These are phyloP conservation scores for Pyrus bretschneideri DNA, from an alignment of 306 rosid genomes.

Conservation along the genomic window DNA sequence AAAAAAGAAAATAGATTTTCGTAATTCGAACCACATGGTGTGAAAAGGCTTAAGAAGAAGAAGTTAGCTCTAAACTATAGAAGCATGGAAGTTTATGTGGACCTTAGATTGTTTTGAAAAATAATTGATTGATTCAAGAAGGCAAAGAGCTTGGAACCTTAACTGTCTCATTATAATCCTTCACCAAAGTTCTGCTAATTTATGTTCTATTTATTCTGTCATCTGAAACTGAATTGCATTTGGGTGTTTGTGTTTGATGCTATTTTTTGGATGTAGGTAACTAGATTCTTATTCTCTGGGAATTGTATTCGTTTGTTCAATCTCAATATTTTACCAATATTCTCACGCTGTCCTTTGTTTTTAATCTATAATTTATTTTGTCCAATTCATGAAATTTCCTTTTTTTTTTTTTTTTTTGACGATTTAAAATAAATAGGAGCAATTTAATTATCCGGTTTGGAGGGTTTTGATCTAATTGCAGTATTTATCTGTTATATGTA, in stretches of 20 bases:
- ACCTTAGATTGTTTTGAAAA: too few species aligned
- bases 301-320: background rate
- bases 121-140: too few species aligned
- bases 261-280: background rate
- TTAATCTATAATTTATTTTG: background rate
- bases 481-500: background rate
- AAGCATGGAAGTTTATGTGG: too few species aligned
- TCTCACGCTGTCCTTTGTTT: background rate
- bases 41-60: too few species aligned
- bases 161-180: background rate
- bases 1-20: too few species aligned
- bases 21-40: too few species aligned
- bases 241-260: background rate
- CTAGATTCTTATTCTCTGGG: background rate
- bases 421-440: background rate
- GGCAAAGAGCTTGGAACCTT: too few species aligned
- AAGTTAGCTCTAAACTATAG: too few species aligned
- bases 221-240: background rate
- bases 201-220: background rate
- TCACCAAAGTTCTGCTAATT: constrained; percentile 3
- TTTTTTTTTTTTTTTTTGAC: background rate
- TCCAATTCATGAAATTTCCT: background rate
- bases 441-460: background rate
- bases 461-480: constrained; percentile 1
- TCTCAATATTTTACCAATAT: background rate